Base-by-base conservation (phyloP, 352 stramenopile species). In the Phytophthora ramorum region DNA sequence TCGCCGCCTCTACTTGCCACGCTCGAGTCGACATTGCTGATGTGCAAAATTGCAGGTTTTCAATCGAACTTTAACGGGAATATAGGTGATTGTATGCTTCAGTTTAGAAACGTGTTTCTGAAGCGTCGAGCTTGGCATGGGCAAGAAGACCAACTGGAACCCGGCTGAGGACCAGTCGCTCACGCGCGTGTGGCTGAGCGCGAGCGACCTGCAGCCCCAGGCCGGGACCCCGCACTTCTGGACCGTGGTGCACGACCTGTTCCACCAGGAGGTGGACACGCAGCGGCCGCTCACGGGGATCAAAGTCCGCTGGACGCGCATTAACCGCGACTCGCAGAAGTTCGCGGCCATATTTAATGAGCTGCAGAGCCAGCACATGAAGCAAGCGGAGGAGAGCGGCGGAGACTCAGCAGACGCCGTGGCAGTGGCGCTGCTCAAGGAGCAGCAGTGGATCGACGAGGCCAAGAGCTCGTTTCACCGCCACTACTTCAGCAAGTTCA, bases 121-220 rank as follows among this genome's bases (percentile, higher is more conserved):
- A 81, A 77, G 20, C 43, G 26, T n/a, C 12, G 10, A 12, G n/a
- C 9, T 20, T 14, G 49, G 16, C 44, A 91, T 93, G 85, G 85
- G 85, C 48, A 93, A 91, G 79, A 93, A 93, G 73, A 89, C 81
- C 34, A 93, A 93, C 57, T 92, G 85, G 83, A 84, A 74, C 1
- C 38, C 73, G 30, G 53, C 70, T 10, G 85, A 93, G 62, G 81
- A 93, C 47, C 74, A 84, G 71, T 73, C 79, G 54, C 76, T 93
- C 26, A 92, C 83, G 49, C 85, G 81, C 49, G 81, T 81, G 48
- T 93, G 85, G 85, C 69, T 91, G 35, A 79, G 64, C 40, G 83
- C 83, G 46, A 86, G 69, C 65, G 81, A 91, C 13, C 51, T 80
- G 50, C 65, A 81, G 49, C 59, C 72, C 24, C 79, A 81, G 26